Percentiles rank a stretch among this genome's conserved stretches.
These are phyloP conservation scores for Juglanconis juglandina DNA, from an alignment of 2,329 filamentous ascomycete species.

Conservation along the genomic window DNA sequence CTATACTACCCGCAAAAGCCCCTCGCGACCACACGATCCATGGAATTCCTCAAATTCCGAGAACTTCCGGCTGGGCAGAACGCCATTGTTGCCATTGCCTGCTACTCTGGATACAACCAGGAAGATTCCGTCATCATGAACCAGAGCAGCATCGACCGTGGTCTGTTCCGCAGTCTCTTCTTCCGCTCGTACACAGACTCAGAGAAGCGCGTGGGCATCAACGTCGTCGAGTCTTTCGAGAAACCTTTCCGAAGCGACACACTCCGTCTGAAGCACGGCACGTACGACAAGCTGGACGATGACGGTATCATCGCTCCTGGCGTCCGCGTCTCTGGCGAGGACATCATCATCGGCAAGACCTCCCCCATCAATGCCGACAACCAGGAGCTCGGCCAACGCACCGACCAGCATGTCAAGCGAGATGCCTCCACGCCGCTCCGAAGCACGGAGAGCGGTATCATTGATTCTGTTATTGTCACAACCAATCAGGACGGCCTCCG, in stretches of 20 bases:
- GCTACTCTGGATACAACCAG: constrained; percentile 98
- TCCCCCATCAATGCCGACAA: constrained; percentile 89
- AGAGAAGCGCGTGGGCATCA: constrained; percentile 93
- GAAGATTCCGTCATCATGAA: constrained; percentile 99
- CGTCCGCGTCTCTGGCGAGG: constrained; percentile 91
- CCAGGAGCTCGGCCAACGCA: constrained; percentile 89
- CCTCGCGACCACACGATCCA: constrained; percentile 89
- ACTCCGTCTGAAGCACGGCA: constrained; percentile 86
- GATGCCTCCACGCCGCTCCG: constrained; percentile 93
- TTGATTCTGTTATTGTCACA: constrained; percentile 89
- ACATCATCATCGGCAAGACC: constrained; percentile 99
- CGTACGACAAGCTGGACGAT: constrained; percentile 95
- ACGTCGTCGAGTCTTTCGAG: constrained; percentile 90
- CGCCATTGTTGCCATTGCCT: constrained; percentile 94
- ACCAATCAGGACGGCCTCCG: constrained; percentile 92
- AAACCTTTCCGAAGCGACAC: constrained; percentile 89
- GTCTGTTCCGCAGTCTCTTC: constrained; percentile 94
- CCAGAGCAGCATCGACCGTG: constrained; percentile 96
- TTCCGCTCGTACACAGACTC: constrained; percentile 97
- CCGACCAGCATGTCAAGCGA: constrained; percentile 83
- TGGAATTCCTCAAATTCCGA: constrained; percentile 98
- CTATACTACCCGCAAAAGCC: constrained; percentile 99
- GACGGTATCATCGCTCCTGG: constrained; percentile 94
- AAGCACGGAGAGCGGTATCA: constrained; percentile 94
- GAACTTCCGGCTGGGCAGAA: constrained; percentile 96